Conservation (phyloP, 192 early-diverging fungal genomes). For the Backusella macrospora region DNA sequence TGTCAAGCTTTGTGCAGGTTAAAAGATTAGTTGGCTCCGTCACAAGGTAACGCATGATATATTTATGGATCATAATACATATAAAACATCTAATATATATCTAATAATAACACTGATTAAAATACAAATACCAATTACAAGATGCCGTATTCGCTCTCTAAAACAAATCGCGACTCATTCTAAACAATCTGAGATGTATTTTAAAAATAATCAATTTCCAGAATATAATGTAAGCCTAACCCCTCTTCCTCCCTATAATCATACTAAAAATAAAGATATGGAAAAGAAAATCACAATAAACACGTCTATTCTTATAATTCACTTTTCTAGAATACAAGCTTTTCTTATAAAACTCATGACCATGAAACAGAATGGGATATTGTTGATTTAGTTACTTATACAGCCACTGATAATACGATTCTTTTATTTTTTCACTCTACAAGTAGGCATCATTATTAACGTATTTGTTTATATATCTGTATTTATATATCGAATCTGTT, state of each 20-base stretch:
- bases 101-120: neutral
- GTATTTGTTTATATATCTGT: neutral
- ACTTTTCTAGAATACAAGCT: neutral
- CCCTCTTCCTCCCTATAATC: neutral
- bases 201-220: neutral
- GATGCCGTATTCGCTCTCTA: conserved; percentile 1
- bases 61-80: neutral
- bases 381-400: conserved; percentile 27
- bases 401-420: conserved; percentile 22
- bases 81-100: neutral
- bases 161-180: conserved; percentile 5
- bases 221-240: neutral
- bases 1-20: conserved; percentile 13
- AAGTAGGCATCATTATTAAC: neutral
- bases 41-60: conserved; percentile 13
- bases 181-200: conserved; percentile 2
- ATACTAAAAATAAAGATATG: neutral
- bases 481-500: neutral
- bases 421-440: conserved; percentile 26
- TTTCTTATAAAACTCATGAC: neutral
- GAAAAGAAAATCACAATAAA: neutral
- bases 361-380: conserved; percentile 19
- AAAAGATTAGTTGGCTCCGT: conserved; percentile 13
- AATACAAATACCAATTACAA: conserved; percentile 2
- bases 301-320: neutral